Evolutionary conservation across 805 yeast species (phyloP).

Genomic region (Trichomonascus vanleenenianus): DNA sequence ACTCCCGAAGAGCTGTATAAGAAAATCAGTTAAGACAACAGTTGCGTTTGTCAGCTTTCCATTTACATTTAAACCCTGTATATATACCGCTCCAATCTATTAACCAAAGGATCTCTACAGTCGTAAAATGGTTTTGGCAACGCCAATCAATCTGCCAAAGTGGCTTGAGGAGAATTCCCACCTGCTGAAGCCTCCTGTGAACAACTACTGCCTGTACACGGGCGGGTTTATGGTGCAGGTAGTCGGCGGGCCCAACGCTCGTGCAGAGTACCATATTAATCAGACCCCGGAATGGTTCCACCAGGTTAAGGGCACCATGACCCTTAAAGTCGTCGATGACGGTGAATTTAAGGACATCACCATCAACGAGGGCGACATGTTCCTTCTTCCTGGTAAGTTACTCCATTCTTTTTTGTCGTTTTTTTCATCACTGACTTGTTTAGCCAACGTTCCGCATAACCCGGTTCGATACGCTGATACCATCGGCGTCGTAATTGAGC

Average conservation of each 20-base stretch:
- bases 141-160: slow-evolving; percentile 66
- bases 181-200: slow-evolving; percentile 83
- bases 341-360: slow-evolving; percentile 68
- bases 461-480: slow-evolving; percentile 84
- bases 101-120: not conserved
- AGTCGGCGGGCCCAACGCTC: slow-evolving; percentile 91
- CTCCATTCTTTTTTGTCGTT: not conserved
- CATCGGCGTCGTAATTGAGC: slow-evolving; percentile 86
- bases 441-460: slow-evolving; percentile 73
- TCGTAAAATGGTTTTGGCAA: slow-evolving; percentile 37
- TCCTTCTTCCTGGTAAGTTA: slow-evolving; percentile 52
- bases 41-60: not conserved
- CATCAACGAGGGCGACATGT: slow-evolving; percentile 83
- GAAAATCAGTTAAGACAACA: not conserved
- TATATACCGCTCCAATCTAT: not conserved
- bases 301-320: slow-evolving; percentile 81
- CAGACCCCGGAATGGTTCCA: slow-evolving; percentile 93
- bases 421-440: not conserved
- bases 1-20: no score
- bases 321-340: slow-evolving; percentile 71
- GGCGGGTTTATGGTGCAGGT: slow-evolving; percentile 94
- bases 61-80: not conserved
- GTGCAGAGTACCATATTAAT: slow-evolving; percentile 89
- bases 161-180: slow-evolving; percentile 77
- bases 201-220: slow-evolving; percentile 80